A percentile compares a stretch with the other conserved stretches of the same genome.
These are phyloP conservation scores for Angomonas desouzai DNA, from an alignment of 208 protist genomes.

Conservation along the genomic window DNA sequence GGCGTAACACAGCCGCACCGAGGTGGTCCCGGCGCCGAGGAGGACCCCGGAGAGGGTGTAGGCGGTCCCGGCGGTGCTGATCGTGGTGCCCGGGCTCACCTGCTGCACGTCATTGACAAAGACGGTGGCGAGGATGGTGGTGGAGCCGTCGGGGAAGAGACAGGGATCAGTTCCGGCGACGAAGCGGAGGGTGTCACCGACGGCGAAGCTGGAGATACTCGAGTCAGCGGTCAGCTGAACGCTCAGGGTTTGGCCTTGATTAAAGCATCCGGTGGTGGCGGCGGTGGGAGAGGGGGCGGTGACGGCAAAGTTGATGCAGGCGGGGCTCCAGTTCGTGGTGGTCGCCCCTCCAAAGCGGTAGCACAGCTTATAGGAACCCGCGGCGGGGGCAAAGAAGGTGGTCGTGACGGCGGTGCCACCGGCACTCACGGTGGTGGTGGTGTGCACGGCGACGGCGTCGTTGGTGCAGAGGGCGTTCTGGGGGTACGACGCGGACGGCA, in stretches of 20 bases:
- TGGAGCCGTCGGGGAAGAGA: slow-evolving; percentile 25
- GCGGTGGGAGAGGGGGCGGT: slow-evolving; percentile 43
- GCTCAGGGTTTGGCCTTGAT: slow-evolving; percentile 56
- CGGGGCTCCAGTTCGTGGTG: slow-evolving; percentile 76
- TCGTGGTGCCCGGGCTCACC: slow-evolving; percentile 10
- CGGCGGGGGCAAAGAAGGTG: slow-evolving; percentile 50
- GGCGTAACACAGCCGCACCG: slow-evolving; percentile 75
- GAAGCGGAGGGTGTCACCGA: slow-evolving; percentile 45
- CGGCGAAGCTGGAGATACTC: slow-evolving; percentile 29
- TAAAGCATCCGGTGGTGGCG: slow-evolving; percentile 47
- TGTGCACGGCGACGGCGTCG: slow-evolving; percentile 52
- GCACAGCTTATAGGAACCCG: slow-evolving; percentile 77
- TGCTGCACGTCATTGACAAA: slow-evolving; percentile 46
- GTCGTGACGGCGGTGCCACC: slow-evolving; percentile 14
- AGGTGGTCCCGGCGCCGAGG: slow-evolving; percentile 42
- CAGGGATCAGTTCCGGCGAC: slow-evolving; percentile 50
- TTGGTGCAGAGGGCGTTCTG: slow-evolving; percentile 48
- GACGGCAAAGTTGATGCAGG: slow-evolving; percentile 43
- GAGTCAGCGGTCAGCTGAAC: slow-evolving; percentile 27
- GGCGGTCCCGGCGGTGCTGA: slow-evolving; percentile 7
- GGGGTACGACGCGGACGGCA: slow-evolving; percentile 62
- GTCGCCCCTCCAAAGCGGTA: slow-evolving; percentile 61
- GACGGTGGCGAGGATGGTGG: slow-evolving; percentile 31
- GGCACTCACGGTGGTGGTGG: slow-evolving; percentile 15
- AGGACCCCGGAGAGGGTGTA: slow-evolving; percentile 47